Conservation (phyloP, 139 green algal genomes). For the Coelastrella sp. region DNA sequence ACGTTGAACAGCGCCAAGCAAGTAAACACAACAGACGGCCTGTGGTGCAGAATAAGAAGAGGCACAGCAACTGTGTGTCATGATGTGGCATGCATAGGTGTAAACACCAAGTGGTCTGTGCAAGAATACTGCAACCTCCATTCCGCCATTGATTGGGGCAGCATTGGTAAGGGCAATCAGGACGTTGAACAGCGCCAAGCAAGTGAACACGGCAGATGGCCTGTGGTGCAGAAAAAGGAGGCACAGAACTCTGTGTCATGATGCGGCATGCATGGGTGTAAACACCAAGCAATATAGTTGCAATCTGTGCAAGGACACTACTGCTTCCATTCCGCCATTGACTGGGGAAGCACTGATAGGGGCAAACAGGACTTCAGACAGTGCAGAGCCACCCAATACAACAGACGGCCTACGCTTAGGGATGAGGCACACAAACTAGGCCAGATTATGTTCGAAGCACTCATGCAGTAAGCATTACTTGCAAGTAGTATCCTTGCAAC, state of each 20-base stretch:
- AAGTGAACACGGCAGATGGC: constrained; percentile 75
- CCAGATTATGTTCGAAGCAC: too few relatives aligned
- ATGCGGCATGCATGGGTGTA: background rate
- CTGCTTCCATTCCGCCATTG: too few relatives aligned
- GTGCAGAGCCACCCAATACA: too few relatives aligned
- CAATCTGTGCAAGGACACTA: too few relatives aligned
- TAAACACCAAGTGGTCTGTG: constrained; percentile 9
- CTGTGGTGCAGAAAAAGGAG: background rate
- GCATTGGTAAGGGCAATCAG: constrained; percentile 72
- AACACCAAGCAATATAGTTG: too few relatives aligned
- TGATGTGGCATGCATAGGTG: background rate
- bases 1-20: constrained; percentile 91
- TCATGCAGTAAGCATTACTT: too few relatives aligned
- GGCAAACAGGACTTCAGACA: too few relatives aligned
- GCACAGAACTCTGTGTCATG: too few relatives aligned
- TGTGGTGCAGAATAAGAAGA: background rate
- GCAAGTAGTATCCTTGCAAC: constrained; percentile 64
- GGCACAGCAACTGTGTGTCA: too few relatives aligned
- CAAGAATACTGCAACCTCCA: constrained; percentile 84
- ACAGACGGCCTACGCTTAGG: too few relatives aligned
- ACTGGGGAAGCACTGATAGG: too few relatives aligned
- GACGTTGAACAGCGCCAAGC: constrained; percentile 91
- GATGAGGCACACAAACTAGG: too few relatives aligned
- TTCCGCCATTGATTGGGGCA: constrained; percentile 87
- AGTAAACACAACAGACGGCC: constrained; percentile 74